Evolutionary conservation across 768 basidiomycete genomes (phyloP).

Genomic region (Aureoboletus auriporus): DNA sequence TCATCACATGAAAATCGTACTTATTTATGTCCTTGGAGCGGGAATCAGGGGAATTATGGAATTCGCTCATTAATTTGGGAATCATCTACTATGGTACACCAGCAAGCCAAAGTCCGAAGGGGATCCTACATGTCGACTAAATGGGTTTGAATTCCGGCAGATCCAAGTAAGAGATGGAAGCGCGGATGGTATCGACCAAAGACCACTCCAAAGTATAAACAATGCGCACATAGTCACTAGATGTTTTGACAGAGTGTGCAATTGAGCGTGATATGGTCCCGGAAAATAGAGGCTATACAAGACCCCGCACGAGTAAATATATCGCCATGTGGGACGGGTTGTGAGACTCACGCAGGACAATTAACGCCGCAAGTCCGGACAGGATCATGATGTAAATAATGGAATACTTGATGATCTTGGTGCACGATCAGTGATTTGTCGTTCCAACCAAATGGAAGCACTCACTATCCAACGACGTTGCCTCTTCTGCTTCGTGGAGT

Average conservation of each 20-base stretch:
- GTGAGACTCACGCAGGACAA: constrained; percentile 68
- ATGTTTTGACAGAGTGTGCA: constrained; percentile 86
- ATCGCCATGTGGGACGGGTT: constrained; percentile 1
- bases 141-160: constrained; percentile 19
- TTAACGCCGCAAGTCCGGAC: constrained; percentile 72
- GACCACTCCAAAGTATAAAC: constrained; percentile 9
- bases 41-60: too few species aligned
- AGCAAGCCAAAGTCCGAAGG: constrained; percentile 14
- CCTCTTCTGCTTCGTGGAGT: constrained; percentile 90
- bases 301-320: constrained; percentile 11
- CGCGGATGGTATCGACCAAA: neutral
- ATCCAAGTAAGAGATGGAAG: constrained; percentile 8
- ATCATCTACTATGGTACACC: constrained; percentile 30
- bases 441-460: constrained; percentile 8
- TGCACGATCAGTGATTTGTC: constrained; percentile 2
- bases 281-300: constrained; percentile 70
- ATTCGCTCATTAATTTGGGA: constrained; percentile 11
- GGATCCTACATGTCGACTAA: constrained; percentile 25
- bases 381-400: constrained; percentile 77
- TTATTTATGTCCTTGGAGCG: too few species aligned
- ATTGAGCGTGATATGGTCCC: constrained; percentile 68
- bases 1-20: too few species aligned
- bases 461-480: constrained; percentile 87
- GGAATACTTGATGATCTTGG: constrained; percentile 80
- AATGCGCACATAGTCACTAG: constrained; percentile 43